Evolutionary conservation across 2,329 filamentous ascomycete genomes (phyloP).

Genomic region (Balansia obtecta): DNA sequence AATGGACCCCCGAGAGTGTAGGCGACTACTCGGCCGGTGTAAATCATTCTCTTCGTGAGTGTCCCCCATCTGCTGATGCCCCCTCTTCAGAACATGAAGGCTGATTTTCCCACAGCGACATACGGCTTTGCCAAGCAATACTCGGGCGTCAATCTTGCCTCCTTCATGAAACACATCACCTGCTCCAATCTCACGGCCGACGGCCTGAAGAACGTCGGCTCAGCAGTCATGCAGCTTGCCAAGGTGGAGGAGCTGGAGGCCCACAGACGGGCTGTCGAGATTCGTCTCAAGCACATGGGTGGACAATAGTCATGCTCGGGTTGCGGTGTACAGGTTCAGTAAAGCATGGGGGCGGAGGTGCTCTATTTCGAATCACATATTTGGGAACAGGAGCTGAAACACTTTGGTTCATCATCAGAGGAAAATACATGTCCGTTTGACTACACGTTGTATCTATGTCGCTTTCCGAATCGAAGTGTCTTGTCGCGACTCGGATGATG

Average conservation of each 20-base stretch:
- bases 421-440: too few species aligned
- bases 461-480: too few species aligned
- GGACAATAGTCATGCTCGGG: conserved; percentile 12
- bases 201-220: conserved; percentile 73
- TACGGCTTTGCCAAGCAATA: conserved; percentile 99
- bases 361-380: not conserved
- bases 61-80: not conserved
- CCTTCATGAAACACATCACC: conserved; percentile 97
- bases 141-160: conserved; percentile 89
- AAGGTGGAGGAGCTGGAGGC: conserved; percentile 92
- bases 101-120: conserved; percentile 48
- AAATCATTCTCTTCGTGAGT: conserved; percentile 92
- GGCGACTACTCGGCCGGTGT: conserved; percentile 97
- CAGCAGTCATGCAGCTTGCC: conserved; percentile 87
- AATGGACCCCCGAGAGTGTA: conserved; percentile 95
- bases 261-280: conserved; percentile 79
- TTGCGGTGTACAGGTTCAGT: not conserved
- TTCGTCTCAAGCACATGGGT: conserved; percentile 50
- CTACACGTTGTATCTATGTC: too few species aligned
- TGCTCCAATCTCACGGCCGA: conserved; percentile 80
- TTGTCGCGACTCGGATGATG: too few species aligned
- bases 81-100: not conserved
- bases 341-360: not conserved
- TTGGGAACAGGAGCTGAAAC: not conserved
- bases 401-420: not conserved